Evolutionary conservation across 2,329 filamentous ascomycete genomes (phyloP), one percentile per base, ranked within the genome.

Genomic region (Dissoconium aciculare): DNA sequence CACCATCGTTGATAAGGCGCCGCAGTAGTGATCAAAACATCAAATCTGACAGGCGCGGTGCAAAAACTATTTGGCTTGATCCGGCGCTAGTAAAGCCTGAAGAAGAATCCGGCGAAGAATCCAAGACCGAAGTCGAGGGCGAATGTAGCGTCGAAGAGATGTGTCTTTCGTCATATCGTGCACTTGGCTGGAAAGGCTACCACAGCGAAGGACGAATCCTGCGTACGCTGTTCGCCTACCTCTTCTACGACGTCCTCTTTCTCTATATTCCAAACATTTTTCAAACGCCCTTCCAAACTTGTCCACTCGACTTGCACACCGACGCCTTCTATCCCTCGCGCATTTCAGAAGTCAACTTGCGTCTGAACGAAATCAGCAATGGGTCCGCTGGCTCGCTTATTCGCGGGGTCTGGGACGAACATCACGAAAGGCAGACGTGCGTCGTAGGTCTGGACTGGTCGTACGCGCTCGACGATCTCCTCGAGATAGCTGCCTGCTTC

Each of bases 211-310:
- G 84, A 17, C 81, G 85, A 2, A 85, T 95, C 44, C 61, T 95
- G 5, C 74, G 84, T n/a, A 98, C 89, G 0, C 63, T 98, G 5
- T 66, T 67, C 44, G 63, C 54, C n/a, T 87, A 89, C 49, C 70
- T 98, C 11, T 93, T 95, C 61, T 89, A 77, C 60, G 87, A 98
- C 54, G 71, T 95, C 14, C 62, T 98, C 5, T 95, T 95, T 57
- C 65, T 83, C 15, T 93, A 92, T 54, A 71, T 95, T 4, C 87
- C 89, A 15, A 93, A 95, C 45, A 87, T 98, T 33, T 98, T 98
- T 55, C 87, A 95, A 53, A 98, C 89, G 4, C 72, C 78, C 1
- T 98, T 82, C 52, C 89, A 98, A 56, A 92, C 83, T 0, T 93
- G 83, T 48, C 89, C 89, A 1, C 61, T 98, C 3, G 89, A 98